A percentile compares a stretch with the other conserved stretches of the same genome.
phyloP scores from a whole-genome alignment of 2,329 filamentous ascomycete species.

The Ampelomyces quisqualis region DNA sequence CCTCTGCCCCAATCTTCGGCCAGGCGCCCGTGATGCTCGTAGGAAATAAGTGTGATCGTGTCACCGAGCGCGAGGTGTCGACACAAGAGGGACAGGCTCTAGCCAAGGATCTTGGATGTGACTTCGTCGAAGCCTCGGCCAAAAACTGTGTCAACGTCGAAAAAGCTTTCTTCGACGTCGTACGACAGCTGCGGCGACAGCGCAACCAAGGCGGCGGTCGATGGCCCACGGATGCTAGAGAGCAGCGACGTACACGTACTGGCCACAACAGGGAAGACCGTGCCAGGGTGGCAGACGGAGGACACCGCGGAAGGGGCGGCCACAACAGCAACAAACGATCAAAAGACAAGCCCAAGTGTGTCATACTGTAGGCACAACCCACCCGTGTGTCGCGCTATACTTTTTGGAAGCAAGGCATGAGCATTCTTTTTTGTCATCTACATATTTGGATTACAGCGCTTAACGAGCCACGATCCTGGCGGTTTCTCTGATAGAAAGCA shows the following conservation, averaged over 20 bases:
- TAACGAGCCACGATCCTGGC: no score
- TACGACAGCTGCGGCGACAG: constrained; percentile 83
- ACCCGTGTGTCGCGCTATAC: no score
- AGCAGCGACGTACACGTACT: constrained; percentile 12
- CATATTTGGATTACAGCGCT: no score
- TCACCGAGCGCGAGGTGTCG: constrained; percentile 93
- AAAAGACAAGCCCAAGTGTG: constrained; percentile 38
- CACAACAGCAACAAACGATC: constrained; percentile 15
- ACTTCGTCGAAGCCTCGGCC: constrained; percentile 94
- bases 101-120: constrained; percentile 88
- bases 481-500: no score
- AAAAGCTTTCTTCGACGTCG: constrained; percentile 97
- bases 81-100: constrained; percentile 93
- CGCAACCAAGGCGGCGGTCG: constrained; percentile 54
- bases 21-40: constrained; percentile 96
- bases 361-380: constrained; percentile 42
- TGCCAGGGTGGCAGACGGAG: constrained; percentile 12
- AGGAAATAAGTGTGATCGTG: constrained; percentile 96
- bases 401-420: no score
- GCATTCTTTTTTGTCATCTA: no score
- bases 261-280: constrained; percentile 22
- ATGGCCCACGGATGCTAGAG: constrained; percentile 17
- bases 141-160: constrained; percentile 99
- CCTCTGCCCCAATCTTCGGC: constrained; percentile 51
- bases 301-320: constrained; percentile 19